phyloP scores from a whole-genome alignment of 345 rosid genomes.

The Murraya koenigii region DNA sequence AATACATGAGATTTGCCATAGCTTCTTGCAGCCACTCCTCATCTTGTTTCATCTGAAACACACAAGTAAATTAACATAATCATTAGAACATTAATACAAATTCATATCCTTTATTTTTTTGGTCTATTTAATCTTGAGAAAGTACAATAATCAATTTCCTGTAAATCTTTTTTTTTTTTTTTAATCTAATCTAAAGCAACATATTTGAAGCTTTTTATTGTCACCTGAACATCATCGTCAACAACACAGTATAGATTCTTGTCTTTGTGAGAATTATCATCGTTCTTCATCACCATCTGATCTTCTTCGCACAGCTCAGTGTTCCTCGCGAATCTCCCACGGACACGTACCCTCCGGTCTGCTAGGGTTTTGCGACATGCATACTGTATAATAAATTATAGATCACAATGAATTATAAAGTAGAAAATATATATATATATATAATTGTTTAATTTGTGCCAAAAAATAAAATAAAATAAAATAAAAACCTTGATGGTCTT shows the following conservation, averaged over 20 bases:
- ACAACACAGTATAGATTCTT: constrained; percentile 36
- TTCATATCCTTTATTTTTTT: no score
- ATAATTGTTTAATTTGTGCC: no score
- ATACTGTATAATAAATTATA: constrained; percentile 40
- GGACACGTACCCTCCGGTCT: constrained; percentile 82
- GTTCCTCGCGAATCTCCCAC: constrained; percentile 89
- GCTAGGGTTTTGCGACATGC: constrained; percentile 94
- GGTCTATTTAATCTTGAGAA: not conserved
- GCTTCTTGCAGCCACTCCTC: constrained; percentile 85
- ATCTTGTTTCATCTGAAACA: constrained; percentile 49
- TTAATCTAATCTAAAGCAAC: not conserved
- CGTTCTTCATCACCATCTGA: constrained; percentile 32
- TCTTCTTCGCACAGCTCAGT: constrained; percentile 58
- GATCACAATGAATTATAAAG: not conserved
- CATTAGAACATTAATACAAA: not conserved
- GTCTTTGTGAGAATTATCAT: constrained; percentile 33
- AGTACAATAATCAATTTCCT: not conserved
- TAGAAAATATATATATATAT: no score
- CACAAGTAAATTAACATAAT: not conserved
- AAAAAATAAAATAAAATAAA: no score
- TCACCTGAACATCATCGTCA: constrained; percentile 40
- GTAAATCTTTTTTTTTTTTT: not conserved
- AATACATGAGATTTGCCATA: constrained; percentile 60
- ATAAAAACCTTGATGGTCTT: constrained; percentile 79
- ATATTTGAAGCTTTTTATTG: not conserved